phyloP scores from a whole-genome alignment of 208 protist genomes.

The Herpetomonas tarakana region DNA sequence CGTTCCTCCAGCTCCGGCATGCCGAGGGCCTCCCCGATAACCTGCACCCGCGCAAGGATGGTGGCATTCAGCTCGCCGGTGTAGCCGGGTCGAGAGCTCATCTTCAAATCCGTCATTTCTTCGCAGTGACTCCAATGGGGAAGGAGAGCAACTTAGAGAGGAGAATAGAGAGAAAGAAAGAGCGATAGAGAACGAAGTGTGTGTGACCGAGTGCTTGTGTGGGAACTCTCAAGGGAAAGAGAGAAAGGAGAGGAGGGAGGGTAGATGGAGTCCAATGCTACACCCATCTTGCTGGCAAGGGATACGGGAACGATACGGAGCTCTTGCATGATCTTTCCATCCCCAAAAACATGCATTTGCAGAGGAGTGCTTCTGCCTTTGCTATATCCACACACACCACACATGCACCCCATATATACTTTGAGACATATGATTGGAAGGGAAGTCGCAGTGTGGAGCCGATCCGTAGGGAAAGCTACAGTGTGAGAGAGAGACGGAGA shows the following conservation, averaged over 20 bases:
- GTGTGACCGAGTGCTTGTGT: background rate
- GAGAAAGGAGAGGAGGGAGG: background rate
- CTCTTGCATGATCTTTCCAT: too few relatives aligned
- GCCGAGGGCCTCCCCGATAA: slow-evolving; percentile 33
- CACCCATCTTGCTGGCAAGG: too few relatives aligned
- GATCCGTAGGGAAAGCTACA: background rate
- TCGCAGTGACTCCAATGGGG: too few relatives aligned
- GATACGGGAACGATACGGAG: too few relatives aligned
- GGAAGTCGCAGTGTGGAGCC: too few relatives aligned
- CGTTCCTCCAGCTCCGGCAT: slow-evolving; percentile 41
- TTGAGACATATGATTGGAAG: too few relatives aligned
- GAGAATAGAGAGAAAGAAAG: background rate
- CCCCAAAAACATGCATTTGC: too few relatives aligned
- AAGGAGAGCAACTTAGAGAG: background rate
- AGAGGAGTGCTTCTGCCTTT: too few relatives aligned
- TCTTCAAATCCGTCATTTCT: slow-evolving; percentile 31
- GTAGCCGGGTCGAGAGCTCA: slow-evolving; percentile 53
- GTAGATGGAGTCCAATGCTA: too few relatives aligned
- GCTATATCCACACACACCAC: too few relatives aligned
- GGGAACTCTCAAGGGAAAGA: background rate
- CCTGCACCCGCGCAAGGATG: slow-evolving; percentile 54
- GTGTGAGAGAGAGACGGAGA: background rate
- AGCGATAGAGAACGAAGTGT: background rate
- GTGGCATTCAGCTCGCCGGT: slow-evolving; percentile 50
- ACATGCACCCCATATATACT: too few relatives aligned